These are phyloP conservation scores for Dactylonectria estremocensis DNA, from an alignment of 2,329 filamentous ascomycete genomes.

Conservation along the genomic window DNA sequence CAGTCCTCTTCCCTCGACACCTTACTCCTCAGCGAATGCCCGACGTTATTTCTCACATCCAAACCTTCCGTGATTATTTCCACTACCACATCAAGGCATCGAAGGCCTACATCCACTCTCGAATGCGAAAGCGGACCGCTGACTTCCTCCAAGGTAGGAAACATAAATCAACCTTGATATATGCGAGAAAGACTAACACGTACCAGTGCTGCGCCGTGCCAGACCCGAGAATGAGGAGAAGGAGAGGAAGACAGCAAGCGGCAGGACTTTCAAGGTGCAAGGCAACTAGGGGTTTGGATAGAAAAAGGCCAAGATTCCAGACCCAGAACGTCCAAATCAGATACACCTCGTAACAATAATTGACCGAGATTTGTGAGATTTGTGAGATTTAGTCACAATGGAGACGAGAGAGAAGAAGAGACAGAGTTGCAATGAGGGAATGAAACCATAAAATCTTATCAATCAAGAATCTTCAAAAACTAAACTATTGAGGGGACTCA, in stretches of 20 bases:
- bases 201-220: slow-evolving; percentile 90
- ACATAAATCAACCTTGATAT: neutral
- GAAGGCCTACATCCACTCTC: slow-evolving; percentile 98
- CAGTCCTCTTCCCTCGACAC: slow-evolving; percentile 96
- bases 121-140: slow-evolving; percentile 97
- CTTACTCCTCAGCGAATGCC: slow-evolving; percentile 90
- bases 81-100: slow-evolving; percentile 99
- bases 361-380: slow-evolving; percentile 14
- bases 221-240: slow-evolving; percentile 96
- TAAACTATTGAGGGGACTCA: neutral
- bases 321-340: slow-evolving; percentile 24
- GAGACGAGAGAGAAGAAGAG: neutral
- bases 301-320: slow-evolving; percentile 28
- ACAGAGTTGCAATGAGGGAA: slow-evolving; percentile 44
- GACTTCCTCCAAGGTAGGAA: slow-evolving; percentile 94
- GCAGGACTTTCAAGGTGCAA: slow-evolving; percentile 85
- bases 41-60: slow-evolving; percentile 98
- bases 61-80: slow-evolving; percentile 99
- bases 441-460: slow-evolving; percentile 40
- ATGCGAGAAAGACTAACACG: slow-evolving; percentile 45
- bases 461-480: slow-evolving; percentile 26
- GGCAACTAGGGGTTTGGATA: slow-evolving; percentile 46
- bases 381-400: slow-evolving; percentile 18
- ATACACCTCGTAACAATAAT: slow-evolving; percentile 3
- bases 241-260: slow-evolving; percentile 98